Conservation (phyloP, 1,284 basidiomycete species). For the Stygiomarasmius scandens region DNA sequence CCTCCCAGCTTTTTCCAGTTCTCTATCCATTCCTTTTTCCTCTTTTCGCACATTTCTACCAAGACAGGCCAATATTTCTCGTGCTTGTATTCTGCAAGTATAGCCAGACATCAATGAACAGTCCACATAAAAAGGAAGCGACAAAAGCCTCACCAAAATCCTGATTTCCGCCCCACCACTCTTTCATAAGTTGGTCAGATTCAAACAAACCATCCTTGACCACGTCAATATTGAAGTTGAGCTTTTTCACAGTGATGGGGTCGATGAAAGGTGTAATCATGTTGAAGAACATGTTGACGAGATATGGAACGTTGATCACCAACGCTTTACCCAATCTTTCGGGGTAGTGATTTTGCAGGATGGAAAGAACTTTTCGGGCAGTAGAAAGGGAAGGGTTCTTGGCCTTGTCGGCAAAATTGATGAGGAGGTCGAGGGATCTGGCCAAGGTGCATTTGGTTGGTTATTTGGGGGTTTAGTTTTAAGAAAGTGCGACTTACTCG, state of each 20-base stretch:
- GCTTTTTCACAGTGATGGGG: conserved; percentile 74
- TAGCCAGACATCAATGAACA: conserved; percentile 68
- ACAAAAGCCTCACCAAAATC: too few relatives aligned
- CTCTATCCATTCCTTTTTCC: conserved; percentile 51
- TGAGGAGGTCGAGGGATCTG: conserved; percentile 74
- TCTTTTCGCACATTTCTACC: conserved; percentile 54
- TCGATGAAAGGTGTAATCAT: conserved; percentile 82
- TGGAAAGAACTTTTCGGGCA: conserved; percentile 67
- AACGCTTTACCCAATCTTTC: conserved; percentile 89
- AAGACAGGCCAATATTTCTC: conserved; percentile 75
- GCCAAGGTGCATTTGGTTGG: too few relatives aligned
- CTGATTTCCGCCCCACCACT: conserved; percentile 62
- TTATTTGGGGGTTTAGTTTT: too few relatives aligned
- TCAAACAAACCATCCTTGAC: conserved; percentile 63
- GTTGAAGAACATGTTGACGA: conserved; percentile 82
- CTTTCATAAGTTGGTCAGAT: conserved; percentile 57
- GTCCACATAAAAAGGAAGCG: too few relatives aligned
- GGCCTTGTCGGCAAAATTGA: conserved; percentile 81
- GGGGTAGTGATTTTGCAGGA: conserved; percentile 88
- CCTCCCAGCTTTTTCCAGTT: conserved; percentile 70
- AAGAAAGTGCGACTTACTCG: conserved; percentile 64
- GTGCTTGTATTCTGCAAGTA: conserved; percentile 74
- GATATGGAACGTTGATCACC: conserved; percentile 83
- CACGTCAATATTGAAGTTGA: conserved; percentile 70
- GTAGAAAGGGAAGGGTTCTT: conserved; percentile 74